Evolutionary conservation across 768 basidiomycete species (phyloP), one percentile per base, ranked within the genome.

Genomic region (Dendrothele bispora): DNA sequence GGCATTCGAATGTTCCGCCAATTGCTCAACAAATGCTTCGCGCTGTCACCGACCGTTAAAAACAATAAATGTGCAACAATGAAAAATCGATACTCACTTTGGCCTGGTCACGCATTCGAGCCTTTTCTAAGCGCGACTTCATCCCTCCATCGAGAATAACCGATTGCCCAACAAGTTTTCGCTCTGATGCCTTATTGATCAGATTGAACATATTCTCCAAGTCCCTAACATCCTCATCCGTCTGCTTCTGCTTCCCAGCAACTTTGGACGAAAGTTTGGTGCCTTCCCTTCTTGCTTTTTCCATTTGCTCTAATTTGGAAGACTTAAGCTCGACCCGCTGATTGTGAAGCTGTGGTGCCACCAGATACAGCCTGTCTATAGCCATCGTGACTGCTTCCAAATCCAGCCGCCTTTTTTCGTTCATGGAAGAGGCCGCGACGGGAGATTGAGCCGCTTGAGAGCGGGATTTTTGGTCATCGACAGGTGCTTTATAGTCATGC

Each of bases 271-370:
- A 46, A 20, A 56, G 52, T 5, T 51, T 48, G 21, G 60, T 53
- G 8, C 74, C 79, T 34, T 73, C 70, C 45, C 67, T 67, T 36
- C 80, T 69, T 4, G 88, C 91, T 36, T 77, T 77, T 64, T 91
- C 88, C 71, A 92, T 79, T 64, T 91, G 78, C 11, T 78, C 78
- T 12, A 84, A 56, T 60, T 91, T 88, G 21, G 80, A 69, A 5
- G 75, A 76, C 57, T 86, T 85, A 37, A 95, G 79, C 62, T 95
- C 94, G n/a, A 90, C 92, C 1, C 97, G 83, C 64, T 99, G 95
- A 61, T 95, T 87, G 50, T 87, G 82, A 34, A 98, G 66, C 62
- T 95, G 94, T 1, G 95, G 95, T 0, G 92, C 83, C 25, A 86
- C 88, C 7, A 79, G 65, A 63, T 97, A 91, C 10, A 98, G 70